These are phyloP conservation scores for Leccinum subtestaceum DNA, from an alignment of 768 basidiomycete species.

Conservation along the genomic window DNA sequence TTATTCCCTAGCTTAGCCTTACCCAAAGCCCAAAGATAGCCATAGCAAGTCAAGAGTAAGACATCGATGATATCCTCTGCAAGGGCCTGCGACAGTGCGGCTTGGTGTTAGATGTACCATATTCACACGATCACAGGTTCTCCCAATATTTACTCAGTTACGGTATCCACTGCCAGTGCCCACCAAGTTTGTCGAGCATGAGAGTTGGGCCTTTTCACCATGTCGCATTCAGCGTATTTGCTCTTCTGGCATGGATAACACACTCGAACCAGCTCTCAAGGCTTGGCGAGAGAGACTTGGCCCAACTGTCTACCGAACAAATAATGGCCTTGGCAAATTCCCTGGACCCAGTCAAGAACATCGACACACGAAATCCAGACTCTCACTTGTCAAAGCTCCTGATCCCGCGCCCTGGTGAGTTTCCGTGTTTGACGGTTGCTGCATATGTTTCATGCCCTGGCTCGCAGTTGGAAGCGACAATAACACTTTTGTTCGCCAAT, in stretches of 20 bases:
- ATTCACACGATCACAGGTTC: slow-evolving; percentile 14
- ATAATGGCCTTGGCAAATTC: slow-evolving; percentile 49
- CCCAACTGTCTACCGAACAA: slow-evolving; percentile 47
- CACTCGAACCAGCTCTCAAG: slow-evolving; percentile 29
- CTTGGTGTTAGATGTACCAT: neutral
- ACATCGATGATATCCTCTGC: neutral
- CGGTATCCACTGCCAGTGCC: neutral
- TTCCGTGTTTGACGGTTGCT: slow-evolving; percentile 27
- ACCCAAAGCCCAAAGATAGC: slow-evolving; percentile 84
- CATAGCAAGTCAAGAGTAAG: slow-evolving; percentile 42
- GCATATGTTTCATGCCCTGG: neutral
- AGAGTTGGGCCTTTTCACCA: slow-evolving; percentile 8
- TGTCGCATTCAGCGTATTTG: slow-evolving; percentile 9
- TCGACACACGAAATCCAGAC: slow-evolving; percentile 61
- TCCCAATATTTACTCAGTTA: neutral
- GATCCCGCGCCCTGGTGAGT: slow-evolving; percentile 74
- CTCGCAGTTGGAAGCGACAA: slow-evolving; percentile 64
- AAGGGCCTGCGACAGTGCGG: neutral
- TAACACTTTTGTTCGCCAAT: slow-evolving; percentile 77
- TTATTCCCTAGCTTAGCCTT: slow-evolving; percentile 21
- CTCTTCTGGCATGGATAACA: slow-evolving; percentile 22
- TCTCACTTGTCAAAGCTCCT: slow-evolving; percentile 83
- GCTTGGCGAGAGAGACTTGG: slow-evolving; percentile 38
- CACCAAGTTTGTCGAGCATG: slow-evolving; percentile 10
- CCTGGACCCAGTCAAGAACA: slow-evolving; percentile 63